phyloP scores from a whole-genome alignment of 163 green algal genomes.

The Chlamydomonas reinhardtii region DNA sequence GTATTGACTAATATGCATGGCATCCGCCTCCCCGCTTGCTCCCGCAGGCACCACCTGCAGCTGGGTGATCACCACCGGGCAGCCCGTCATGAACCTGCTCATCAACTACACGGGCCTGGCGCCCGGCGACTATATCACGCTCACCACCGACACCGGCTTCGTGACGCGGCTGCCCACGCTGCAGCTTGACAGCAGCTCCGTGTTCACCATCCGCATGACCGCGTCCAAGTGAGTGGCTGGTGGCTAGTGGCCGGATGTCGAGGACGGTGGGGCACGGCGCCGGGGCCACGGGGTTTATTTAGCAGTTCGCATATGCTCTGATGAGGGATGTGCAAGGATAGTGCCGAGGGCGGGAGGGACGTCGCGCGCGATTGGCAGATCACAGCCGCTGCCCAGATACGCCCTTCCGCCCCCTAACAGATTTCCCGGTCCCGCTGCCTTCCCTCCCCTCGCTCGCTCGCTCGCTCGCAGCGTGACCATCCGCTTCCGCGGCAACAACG shows the following conservation, averaged over 20 bases:
- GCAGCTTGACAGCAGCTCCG: not conserved
- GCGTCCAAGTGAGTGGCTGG: not conserved
- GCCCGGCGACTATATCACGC: conserved; percentile 1
- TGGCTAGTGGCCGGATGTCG: too few relatives aligned
- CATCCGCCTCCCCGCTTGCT: not conserved
- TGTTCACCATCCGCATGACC: conserved; percentile 3
- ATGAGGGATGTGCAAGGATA: too few relatives aligned
- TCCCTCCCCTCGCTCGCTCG: too few relatives aligned
- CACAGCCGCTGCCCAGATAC: too few relatives aligned
- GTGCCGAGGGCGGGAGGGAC: too few relatives aligned
- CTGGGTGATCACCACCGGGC: conserved; percentile 22
- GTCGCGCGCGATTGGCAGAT: too few relatives aligned
- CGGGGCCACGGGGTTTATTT: too few relatives aligned
- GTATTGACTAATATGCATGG: too few relatives aligned
- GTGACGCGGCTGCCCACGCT: not conserved
- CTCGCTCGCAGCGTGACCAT: conserved; percentile 22
- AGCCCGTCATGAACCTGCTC: not conserved
- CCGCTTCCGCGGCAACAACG: conserved; percentile 12
- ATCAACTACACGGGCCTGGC: conserved; percentile 16
- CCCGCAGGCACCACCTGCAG: conserved; percentile 9
- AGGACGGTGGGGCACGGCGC: too few relatives aligned
- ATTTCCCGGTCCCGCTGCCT: too few relatives aligned
- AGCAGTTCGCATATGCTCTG: too few relatives aligned
- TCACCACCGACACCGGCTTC: not conserved
- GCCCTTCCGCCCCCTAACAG: too few relatives aligned